phyloP scores from a whole-genome alignment of 768 basidiomycete species.

The Coprinopsis strossmayeri region DNA sequence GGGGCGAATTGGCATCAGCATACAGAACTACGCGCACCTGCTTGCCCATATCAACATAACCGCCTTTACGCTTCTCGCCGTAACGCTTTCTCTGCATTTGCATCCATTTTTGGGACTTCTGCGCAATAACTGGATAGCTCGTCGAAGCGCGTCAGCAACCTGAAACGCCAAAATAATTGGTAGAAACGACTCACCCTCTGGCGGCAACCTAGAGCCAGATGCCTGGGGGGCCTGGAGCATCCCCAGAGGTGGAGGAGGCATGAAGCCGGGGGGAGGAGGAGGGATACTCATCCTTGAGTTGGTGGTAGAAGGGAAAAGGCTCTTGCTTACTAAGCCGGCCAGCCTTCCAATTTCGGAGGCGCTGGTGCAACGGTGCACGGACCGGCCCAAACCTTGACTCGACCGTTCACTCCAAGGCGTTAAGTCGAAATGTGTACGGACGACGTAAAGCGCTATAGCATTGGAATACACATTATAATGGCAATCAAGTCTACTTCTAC shows the following conservation, averaged over 20 bases:
- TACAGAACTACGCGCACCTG: slow-evolving; percentile 49
- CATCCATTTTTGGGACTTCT: slow-evolving; percentile 95
- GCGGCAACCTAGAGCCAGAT: slow-evolving; percentile 37
- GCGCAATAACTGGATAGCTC: slow-evolving; percentile 51
- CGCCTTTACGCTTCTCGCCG: slow-evolving; percentile 85
- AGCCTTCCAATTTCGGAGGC: slow-evolving; percentile 11
- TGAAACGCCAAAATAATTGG: slow-evolving; percentile 3
- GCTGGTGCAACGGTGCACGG: no score
- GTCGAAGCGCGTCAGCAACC: slow-evolving; percentile 15
- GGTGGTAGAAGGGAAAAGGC: slow-evolving; percentile 31
- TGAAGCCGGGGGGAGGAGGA: slow-evolving; percentile 48
- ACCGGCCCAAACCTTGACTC: slow-evolving; percentile 17
- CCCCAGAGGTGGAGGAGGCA: slow-evolving; percentile 46
- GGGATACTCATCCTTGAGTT: slow-evolving; percentile 49
- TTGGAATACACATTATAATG: not conserved
- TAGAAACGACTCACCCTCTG: slow-evolving; percentile 36
- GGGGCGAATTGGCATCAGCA: slow-evolving; percentile 9
- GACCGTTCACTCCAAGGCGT: no score
- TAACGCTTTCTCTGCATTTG: slow-evolving; percentile 91
- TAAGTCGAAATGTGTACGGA: no score
- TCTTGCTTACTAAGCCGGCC: slow-evolving; percentile 35
- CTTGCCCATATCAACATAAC: slow-evolving; percentile 89
- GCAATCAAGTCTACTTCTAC: slow-evolving; percentile 11
- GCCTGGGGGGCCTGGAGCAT: slow-evolving; percentile 33
- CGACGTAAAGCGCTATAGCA: no score